Conservation (phyloP, 2,329 filamentous ascomycete species). For the Sordariomycetes sp. region DNA sequence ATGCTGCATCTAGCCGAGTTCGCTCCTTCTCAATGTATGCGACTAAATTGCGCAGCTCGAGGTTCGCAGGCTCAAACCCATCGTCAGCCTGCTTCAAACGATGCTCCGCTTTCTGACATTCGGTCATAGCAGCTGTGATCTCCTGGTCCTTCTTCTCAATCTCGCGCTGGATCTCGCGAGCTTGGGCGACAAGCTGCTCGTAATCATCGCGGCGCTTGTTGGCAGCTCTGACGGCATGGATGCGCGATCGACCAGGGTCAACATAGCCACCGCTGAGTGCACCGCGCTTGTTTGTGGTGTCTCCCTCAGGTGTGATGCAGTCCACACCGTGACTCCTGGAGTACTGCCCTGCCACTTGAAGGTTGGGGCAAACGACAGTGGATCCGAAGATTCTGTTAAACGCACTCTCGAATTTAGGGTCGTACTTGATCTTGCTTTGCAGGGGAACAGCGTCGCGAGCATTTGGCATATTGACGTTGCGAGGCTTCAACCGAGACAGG, state of each 20-base stretch:
- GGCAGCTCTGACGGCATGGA: constrained; percentile 74
- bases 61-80: constrained; percentile 70
- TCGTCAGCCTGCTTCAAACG: constrained; percentile 68
- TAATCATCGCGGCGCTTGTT: constrained; percentile 67
- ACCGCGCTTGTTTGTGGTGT: constrained; percentile 90
- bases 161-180: constrained; percentile 56
- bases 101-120: constrained; percentile 75
- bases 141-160: constrained; percentile 78
- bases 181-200: constrained; percentile 56
- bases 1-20: constrained; percentile 64
- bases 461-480: constrained; percentile 67
- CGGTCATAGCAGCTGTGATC: constrained; percentile 77
- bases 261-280: constrained; percentile 93
- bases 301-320: constrained; percentile 89
- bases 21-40: constrained; percentile 64
- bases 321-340: constrained; percentile 85
- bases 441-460: constrained; percentile 83
- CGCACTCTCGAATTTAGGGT: constrained; percentile 68
- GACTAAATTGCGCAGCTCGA: constrained; percentile 69
- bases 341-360: constrained; percentile 82
- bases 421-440: constrained; percentile 74
- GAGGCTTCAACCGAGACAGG: constrained; percentile 68
- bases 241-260: constrained; percentile 73
- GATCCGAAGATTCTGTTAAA: constrained; percentile 95
- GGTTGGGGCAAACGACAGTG: constrained; percentile 85